These are phyloP conservation scores for Buddleja alternifolia DNA, from an alignment of 257 asterid species.

Conservation along the genomic window DNA sequence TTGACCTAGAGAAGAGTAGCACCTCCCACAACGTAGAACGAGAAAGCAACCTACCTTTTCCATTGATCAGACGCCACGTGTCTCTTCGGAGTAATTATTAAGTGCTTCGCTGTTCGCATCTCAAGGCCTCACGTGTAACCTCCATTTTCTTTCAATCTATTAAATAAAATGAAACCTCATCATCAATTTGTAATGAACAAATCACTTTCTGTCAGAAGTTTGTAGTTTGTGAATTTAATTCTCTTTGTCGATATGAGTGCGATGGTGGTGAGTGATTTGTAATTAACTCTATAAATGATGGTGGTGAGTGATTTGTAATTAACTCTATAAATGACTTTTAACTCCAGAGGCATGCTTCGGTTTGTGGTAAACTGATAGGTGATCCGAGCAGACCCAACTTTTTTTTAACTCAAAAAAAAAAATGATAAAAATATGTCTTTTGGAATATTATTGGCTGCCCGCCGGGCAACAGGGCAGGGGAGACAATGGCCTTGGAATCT, in stretches of 20 bases:
- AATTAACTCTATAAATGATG: no score
- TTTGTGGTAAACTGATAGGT: no score
- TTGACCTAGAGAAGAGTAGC: slow-evolving; percentile 35
- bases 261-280: no score
- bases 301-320: no score
- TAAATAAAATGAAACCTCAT: not conserved
- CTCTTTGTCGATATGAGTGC: no score
- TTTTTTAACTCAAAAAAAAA: no score
- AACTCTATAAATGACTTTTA: no score
- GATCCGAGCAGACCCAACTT: no score
- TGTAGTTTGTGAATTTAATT: no score
- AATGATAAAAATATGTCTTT: not conserved
- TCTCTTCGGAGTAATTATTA: not conserved
- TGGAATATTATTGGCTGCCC: slow-evolving; percentile 51
- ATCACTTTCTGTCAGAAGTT: no score
- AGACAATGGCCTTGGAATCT: slow-evolving; percentile 46
- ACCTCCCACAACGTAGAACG: slow-evolving; percentile 24
- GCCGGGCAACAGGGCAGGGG: slow-evolving; percentile 49
- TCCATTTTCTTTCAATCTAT: not conserved
- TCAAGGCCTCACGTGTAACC: slow-evolving; percentile 51
- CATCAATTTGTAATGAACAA: no score
- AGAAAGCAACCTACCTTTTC: not conserved
- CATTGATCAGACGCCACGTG: slow-evolving; percentile 38
- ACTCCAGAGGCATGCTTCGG: no score
- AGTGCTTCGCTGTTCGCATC: slow-evolving; percentile 44